Conservation (phyloP, 2,329 filamentous ascomycete species). For the Lasiodiplodia citricola region DNA sequence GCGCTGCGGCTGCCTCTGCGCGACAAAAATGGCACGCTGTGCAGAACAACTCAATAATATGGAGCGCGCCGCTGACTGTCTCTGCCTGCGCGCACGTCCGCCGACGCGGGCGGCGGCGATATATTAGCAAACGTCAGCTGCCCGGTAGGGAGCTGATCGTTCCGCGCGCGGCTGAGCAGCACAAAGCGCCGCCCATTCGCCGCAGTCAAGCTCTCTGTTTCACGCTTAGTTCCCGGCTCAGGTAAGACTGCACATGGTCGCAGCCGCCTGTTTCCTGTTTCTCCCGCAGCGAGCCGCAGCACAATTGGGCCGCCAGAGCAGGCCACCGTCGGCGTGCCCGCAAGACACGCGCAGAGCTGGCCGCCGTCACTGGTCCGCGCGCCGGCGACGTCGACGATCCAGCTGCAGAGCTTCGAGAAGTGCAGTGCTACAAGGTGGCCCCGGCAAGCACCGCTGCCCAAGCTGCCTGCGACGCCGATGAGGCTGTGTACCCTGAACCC, state of each 20-base stretch:
- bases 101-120: constrained; percentile 12
- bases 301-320: constrained; percentile 6
- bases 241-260: constrained; percentile 7
- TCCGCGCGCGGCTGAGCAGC: constrained; percentile 24
- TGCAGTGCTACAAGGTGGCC: background rate
- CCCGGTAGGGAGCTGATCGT: constrained; percentile 13
- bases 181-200: constrained; percentile 15
- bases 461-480: background rate
- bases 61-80: constrained; percentile 7
- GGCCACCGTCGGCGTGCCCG: background rate
- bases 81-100: constrained; percentile 8
- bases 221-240: constrained; percentile 10
- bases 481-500: constrained; percentile 15
- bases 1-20: background rate
- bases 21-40: constrained; percentile 20
- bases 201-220: constrained; percentile 22
- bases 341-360: background rate
- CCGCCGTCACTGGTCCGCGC: constrained; percentile 4
- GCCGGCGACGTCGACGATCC: background rate
- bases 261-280: constrained; percentile 5
- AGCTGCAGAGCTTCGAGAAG: background rate
- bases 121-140: constrained; percentile 24
- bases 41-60: constrained; percentile 11
- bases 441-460: background rate
- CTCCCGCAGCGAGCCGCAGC: background rate